Base-by-base conservation (phyloP, 192 early-diverging fungal genomes). In the Oehlia diaphana region DNA sequence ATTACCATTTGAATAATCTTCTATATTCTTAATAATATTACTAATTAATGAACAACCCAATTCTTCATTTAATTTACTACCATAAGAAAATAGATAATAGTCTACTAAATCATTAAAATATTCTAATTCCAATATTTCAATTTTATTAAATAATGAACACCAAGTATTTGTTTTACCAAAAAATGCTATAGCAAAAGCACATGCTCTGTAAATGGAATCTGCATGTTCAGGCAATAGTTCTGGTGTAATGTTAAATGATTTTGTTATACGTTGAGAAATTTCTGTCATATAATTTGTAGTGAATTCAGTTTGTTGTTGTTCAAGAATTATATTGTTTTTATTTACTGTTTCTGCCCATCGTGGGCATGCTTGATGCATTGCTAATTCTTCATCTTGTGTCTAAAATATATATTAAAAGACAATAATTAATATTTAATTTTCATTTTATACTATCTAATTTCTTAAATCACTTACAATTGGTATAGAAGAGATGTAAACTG, bases 41-140 rank as follows among this genome's bases (percentile, higher is more conserved):
- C 33, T 77, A 14, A 66, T 26, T 26, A 66, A 66, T 66, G 9
- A 23, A 77, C 76, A 77, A 26, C 63, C 76, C n/a, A 77, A 53
- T 66, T 47, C 33, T 6, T 8, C 10, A 77, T 77, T 77, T 23
- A 77, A 44, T 33, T 21, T 2, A 77, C 44, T 66, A 19, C 76
- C 76, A 66, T 77, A 77, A 47, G 63, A 66, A 77, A 44, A 77
- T 13, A 2, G 35, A 66, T 66, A 66, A 77, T 77, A 77, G 26
- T 77, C 0, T 14, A 37, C 1, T 26, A 77, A 44, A 77, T 77
- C 76, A 63, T n/a, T 12, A 23, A 31, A 77, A 77, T 66, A 77
- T 47, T 77, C 76, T 35, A 77, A 28, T 66, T 19, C 21, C 19
- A 66, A 66, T 37, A 77, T 23, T 21, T 77, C 76, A 77, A 67